These are phyloP conservation scores for Blastobotrys persicus DNA, from an alignment of 1,139 yeast genomes.

Conservation along the genomic window DNA sequence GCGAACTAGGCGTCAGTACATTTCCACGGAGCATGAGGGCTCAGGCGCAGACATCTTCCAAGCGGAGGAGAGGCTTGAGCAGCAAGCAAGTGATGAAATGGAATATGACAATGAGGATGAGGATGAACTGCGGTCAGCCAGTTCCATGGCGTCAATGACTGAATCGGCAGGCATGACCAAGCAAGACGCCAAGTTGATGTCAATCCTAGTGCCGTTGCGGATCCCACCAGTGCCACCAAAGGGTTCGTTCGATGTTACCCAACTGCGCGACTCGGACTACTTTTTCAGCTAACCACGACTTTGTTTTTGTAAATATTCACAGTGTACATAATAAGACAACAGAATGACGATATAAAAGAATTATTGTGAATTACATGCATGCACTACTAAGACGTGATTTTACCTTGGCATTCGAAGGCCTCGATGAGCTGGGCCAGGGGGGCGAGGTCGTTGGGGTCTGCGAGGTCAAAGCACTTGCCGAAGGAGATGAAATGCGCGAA, in stretches of 20 bases:
- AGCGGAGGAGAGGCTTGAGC: constrained; percentile 18
- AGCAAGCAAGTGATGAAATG: constrained; percentile 16
- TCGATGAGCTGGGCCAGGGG: constrained; percentile 79
- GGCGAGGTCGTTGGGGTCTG: constrained; percentile 74
- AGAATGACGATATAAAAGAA: too few species aligned
- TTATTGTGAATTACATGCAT: constrained; percentile 2
- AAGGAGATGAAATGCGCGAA: constrained; percentile 94
- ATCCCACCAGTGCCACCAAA: constrained; percentile 75
- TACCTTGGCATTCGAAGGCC: constrained; percentile 80
- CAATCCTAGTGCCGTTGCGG: constrained; percentile 55
- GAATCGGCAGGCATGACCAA: constrained; percentile 5
- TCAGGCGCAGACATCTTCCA: constrained; percentile 33
- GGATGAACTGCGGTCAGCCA: not conserved
- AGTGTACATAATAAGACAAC: too few species aligned
- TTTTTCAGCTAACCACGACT: constrained; percentile 60
- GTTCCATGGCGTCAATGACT: not conserved
- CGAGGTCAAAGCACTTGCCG: constrained; percentile 74
- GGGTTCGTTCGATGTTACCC: constrained; percentile 80
- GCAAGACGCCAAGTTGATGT: constrained; percentile 20
- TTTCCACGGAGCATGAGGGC: constrained; percentile 39
- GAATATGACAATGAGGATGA: constrained; percentile 14
- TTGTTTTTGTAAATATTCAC: constrained; percentile 11
- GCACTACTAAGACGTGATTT: constrained; percentile 42
- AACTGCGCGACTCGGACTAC: constrained; percentile 70
- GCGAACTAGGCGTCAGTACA: constrained; percentile 12